These are phyloP conservation scores for Fusarium neocosmosporiellum DNA, from an alignment of 2,329 filamentous ascomycete genomes.

Conservation along the genomic window DNA sequence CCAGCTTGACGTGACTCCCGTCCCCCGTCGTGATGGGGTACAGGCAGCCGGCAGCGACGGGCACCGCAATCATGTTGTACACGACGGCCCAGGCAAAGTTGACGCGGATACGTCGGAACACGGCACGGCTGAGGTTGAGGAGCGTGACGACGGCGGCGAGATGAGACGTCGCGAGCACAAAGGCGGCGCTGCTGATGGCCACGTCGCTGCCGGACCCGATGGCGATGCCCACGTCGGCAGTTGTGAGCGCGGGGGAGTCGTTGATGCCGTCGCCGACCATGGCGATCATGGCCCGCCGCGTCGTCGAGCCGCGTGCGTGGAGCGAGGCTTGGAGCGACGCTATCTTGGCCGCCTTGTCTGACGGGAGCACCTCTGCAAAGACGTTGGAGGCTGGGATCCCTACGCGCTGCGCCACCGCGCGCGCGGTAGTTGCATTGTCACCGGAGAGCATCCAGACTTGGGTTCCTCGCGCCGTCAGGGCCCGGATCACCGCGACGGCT, in stretches of 20 bases:
- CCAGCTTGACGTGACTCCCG: conserved; percentile 70
- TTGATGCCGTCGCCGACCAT: conserved; percentile 95
- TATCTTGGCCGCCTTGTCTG: conserved; percentile 82
- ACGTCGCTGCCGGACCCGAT: conserved; percentile 87
- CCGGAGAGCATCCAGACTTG: conserved; percentile 94
- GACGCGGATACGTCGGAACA: conserved; percentile 82
- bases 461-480: conserved; percentile 73
- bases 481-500: conserved; percentile 70
- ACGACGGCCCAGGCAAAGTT: conserved; percentile 89
- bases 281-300: conserved; percentile 68
- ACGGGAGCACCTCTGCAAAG: conserved; percentile 87
- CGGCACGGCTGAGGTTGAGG: conserved; percentile 74
- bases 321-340: conserved; percentile 68
- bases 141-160: conserved; percentile 78
- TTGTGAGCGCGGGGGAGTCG: conserved; percentile 83
- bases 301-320: conserved; percentile 48
- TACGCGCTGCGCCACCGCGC: conserved; percentile 79
- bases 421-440: conserved; percentile 87
- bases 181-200: conserved; percentile 82
- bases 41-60: conserved; percentile 83
- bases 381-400: conserved; percentile 81
- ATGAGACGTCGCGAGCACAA: conserved; percentile 81
- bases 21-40: conserved; percentile 65
- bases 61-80: conserved; percentile 83
- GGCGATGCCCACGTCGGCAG: conserved; percentile 85